A percentile compares a stretch with the other conserved stretches of the same genome.
These are phyloP conservation scores for Cryptococcus sp. DNA, from an alignment of 1,284 basidiomycete species.

Conservation along the genomic window DNA sequence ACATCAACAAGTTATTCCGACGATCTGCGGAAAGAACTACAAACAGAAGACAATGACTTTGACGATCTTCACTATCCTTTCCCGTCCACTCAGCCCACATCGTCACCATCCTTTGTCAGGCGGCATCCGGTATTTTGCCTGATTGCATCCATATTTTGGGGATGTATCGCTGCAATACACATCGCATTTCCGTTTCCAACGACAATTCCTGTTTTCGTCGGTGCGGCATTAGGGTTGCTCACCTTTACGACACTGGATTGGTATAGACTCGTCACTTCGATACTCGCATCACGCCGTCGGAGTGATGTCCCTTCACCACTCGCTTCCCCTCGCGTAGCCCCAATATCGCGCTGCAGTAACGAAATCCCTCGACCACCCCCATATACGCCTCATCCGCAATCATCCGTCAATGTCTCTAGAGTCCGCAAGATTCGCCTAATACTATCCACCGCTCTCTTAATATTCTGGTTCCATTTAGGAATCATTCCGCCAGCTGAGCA, in stretches of 20 bases:
- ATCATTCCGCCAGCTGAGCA: constrained; percentile 8
- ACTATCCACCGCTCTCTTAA: constrained; percentile 8
- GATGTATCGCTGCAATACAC: constrained; percentile 7
- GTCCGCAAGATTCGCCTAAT: constrained; percentile 4
- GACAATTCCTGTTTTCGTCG: constrained; percentile 30
- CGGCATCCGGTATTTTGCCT: not conserved
- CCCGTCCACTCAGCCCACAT: not conserved
- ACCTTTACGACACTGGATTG: not conserved
- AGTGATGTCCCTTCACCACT: not conserved
- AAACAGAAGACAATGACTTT: not conserved
- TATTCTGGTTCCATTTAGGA: constrained; percentile 18
- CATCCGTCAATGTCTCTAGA: not conserved
- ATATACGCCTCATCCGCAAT: not conserved
- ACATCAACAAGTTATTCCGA: not conserved
- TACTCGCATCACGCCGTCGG: not conserved
- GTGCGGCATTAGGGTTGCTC: constrained; percentile 7
- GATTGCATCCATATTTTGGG: not conserved
- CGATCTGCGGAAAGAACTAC: not conserved
- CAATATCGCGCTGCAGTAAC: not conserved
- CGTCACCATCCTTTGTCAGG: not conserved
- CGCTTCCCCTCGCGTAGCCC: no score
- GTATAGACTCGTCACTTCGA: not conserved
- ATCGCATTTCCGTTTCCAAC: constrained; percentile 33
- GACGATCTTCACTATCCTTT: not conserved
- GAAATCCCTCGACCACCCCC: not conserved